A percentile compares a stretch with the other conserved stretches of the same genome.
phyloP scores from a whole-genome alignment of 2,329 filamentous ascomycete genomes.

The Stenocarpella maydis region DNA sequence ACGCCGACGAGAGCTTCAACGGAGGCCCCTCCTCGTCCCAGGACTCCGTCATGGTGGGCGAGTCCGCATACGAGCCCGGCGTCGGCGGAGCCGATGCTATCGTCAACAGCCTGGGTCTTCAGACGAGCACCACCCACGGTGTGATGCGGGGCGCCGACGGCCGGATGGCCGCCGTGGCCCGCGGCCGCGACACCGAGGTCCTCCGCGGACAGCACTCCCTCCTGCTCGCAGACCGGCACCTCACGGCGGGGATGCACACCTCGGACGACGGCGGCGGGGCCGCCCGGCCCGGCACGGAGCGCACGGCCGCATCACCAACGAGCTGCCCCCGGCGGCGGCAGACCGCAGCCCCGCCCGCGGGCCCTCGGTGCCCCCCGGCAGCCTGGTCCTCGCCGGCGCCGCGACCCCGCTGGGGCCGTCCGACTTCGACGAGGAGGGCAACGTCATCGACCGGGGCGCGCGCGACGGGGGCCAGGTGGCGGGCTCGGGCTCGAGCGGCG shows the following conservation, averaged over 20 bases:
- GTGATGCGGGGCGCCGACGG: neutral
- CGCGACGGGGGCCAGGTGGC: neutral
- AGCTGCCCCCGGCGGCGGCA: no score
- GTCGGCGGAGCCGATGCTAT: neutral
- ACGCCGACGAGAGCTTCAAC: neutral
- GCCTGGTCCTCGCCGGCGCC: neutral
- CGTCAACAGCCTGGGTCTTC: neutral
- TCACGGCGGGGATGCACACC: neutral
- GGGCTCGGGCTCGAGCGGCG: neutral
- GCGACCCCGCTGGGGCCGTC: neutral
- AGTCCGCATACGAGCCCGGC: neutral
- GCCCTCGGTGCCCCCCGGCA: neutral
- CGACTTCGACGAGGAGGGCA: neutral
- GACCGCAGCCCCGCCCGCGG: no score
- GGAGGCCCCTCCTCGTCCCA: neutral
- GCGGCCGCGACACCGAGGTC: neutral
- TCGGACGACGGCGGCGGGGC: neutral
- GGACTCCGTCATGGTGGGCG: neutral
- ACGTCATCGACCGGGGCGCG: neutral
- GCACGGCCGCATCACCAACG: neutral
- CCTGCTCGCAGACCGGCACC: neutral
- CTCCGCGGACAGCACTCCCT: conserved; percentile 4
- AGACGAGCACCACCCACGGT: neutral
- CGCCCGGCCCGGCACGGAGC: neutral
- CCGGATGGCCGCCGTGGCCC: neutral